Evolutionary conservation across 306 rosid species (phyloP).

Genomic region (Hippophae gyantsensis): DNA sequence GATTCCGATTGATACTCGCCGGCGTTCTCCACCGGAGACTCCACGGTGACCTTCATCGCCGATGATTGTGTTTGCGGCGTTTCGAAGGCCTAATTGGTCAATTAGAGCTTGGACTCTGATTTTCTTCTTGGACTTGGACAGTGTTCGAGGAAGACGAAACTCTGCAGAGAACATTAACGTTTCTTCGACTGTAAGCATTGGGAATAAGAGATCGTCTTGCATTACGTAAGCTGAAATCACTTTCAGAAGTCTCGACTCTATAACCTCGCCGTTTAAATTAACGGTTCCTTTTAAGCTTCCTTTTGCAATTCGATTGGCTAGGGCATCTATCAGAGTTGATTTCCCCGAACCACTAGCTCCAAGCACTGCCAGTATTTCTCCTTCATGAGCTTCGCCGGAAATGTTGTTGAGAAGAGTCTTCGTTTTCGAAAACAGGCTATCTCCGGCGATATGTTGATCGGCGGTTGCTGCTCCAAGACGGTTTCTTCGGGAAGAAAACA

Average conservation of each 20-base stretch:
- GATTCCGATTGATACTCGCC: slow-evolving; percentile 84
- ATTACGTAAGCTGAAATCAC: slow-evolving; percentile 91
- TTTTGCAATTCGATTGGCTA: slow-evolving; percentile 77
- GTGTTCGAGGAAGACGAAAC: slow-evolving; percentile 63
- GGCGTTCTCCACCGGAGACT: slow-evolving; percentile 81
- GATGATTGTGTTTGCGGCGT: slow-evolving; percentile 65
- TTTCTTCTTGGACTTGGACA: slow-evolving; percentile 72
- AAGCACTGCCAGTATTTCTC: slow-evolving; percentile 80
- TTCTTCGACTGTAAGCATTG: slow-evolving; percentile 94
- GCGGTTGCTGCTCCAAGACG: slow-evolving; percentile 18
- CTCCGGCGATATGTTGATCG: slow-evolving; percentile 27
- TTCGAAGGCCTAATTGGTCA: slow-evolving; percentile 82
- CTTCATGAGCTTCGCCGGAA: slow-evolving; percentile 86
- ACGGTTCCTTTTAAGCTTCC: slow-evolving; percentile 76
- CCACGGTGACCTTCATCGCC: slow-evolving; percentile 98
- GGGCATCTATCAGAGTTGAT: slow-evolving; percentile 80
- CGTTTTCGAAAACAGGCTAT: slow-evolving; percentile 30
- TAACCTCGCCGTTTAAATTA: slow-evolving; percentile 61
- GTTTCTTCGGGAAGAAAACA: slow-evolving; percentile 6
- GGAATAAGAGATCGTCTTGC: slow-evolving; percentile 94
- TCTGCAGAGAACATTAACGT: slow-evolving; percentile 88
- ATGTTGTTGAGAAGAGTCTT: slow-evolving; percentile 71
- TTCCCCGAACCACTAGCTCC: slow-evolving; percentile 97
- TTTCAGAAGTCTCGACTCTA: slow-evolving; percentile 65
- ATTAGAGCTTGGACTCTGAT: slow-evolving; percentile 66